Evolutionary conservation across 352 stramenopile species (phyloP).

Genomic region (Phytophthora hybrid): DNA sequence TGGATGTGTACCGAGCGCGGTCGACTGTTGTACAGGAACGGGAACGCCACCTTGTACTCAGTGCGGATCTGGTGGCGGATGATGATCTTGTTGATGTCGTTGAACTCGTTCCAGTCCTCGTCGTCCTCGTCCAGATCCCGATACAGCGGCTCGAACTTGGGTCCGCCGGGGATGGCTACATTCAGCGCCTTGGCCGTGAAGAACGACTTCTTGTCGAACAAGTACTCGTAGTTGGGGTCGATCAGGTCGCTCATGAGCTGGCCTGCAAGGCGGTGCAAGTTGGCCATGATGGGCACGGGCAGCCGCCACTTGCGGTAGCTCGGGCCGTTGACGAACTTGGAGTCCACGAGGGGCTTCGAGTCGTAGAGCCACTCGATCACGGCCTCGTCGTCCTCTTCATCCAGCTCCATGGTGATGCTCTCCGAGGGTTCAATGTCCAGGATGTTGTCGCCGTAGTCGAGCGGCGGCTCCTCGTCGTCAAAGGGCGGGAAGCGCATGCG

Average conservation of each 20-base stretch:
- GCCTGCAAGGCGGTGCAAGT: slow-evolving; percentile 96
- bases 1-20: slow-evolving; percentile 96
- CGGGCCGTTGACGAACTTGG: slow-evolving; percentile 97
- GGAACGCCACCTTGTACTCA: slow-evolving; percentile 99
- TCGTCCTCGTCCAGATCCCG: slow-evolving; percentile 98
- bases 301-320: slow-evolving; percentile 98
- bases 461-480: slow-evolving; percentile 99
- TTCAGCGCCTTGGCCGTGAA: slow-evolving; percentile 99
- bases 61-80: slow-evolving; percentile 99
- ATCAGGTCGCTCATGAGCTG: slow-evolving; percentile 97
- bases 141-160: slow-evolving; percentile 99
- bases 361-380: slow-evolving; percentile 99
- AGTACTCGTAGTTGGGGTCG: slow-evolving; percentile 96
- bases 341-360: slow-evolving; percentile 92
- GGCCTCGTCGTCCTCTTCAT: slow-evolving; percentile 94
- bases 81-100: slow-evolving; percentile 99
- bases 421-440: slow-evolving; percentile 97
- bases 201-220: slow-evolving; percentile 97
- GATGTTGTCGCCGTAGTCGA: slow-evolving; percentile 98
- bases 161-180: slow-evolving; percentile 98
- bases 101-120: slow-evolving; percentile 99
- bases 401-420: slow-evolving; percentile 97
- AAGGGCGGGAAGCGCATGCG: slow-evolving; percentile 99
- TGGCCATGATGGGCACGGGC: slow-evolving; percentile 98
- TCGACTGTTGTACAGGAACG: slow-evolving; percentile 99